Base-by-base conservation (phyloP, 1,284 basidiomycete species). In the Melanopsichium pennsylvanicum region DNA sequence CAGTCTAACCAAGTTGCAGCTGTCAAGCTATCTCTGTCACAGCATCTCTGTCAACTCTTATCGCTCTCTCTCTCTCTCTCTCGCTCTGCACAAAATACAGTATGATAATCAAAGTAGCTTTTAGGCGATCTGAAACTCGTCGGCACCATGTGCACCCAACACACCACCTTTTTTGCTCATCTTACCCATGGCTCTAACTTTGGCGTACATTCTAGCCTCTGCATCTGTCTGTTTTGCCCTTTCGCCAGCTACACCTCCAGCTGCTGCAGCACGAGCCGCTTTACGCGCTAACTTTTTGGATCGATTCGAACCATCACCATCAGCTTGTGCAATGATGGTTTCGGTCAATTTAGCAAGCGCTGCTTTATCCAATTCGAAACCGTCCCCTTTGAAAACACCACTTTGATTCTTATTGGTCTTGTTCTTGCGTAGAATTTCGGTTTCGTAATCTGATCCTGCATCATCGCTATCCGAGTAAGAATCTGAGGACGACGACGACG, bases 131-230 rank as follows among this genome's bases (percentile, higher is more conserved):
- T 79, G 76, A 59, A 74, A 79, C 48, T 79, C 76, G 21, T 77
- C 76, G 19, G 85, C 85, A 26, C 88, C 89, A 68, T 86, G 88
- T 57, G 88, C 88, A 55, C 88, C 86, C 84, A 95, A 86, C 64
- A 88, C 85, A 25, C 93, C 93, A 32, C 87, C 87, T 80, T 88
- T 88, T 84, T 90, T 93, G 55, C 87, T 86, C 60, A 89, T 82
- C 49, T 89, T 85, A n/a, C 93, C 93, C 81, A 93, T 89, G 26
- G 86, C 86, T 41, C 93, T 86, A 29, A 96, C 93, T 32, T 90
- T 88, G 45, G 88, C 88, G 76, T 90, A 88, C 93, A 97, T 97
- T 41, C 92, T 86, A 74, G 85, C 85, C 82, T 94, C 92, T 5
- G 89, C 87, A 61, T 88, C 88, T 15, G 82, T 83, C 42, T 71